Evolutionary conservation across 345 rosid genomes (phyloP).

Genomic region (Syzygium aqueum): DNA sequence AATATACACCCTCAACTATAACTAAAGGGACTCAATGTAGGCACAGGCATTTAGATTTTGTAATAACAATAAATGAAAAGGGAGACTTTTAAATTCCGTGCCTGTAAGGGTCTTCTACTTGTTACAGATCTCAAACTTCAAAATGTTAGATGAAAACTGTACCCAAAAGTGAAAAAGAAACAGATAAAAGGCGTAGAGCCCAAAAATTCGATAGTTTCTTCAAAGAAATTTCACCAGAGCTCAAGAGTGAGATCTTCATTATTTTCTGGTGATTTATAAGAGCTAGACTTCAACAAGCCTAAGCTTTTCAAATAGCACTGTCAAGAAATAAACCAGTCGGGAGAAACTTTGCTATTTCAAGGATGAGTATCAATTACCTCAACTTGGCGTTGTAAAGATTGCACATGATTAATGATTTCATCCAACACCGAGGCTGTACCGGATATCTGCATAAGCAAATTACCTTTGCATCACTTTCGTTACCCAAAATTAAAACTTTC

Average conservation of each 20-base stretch:
- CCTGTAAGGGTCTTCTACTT: background rate
- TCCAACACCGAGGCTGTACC: slow-evolving; percentile 93
- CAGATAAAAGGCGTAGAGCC: background rate
- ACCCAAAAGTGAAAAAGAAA: background rate
- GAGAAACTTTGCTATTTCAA: slow-evolving; percentile 1
- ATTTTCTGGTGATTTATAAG: background rate
- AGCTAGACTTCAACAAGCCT: background rate
- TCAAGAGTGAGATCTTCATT: background rate
- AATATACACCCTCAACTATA: background rate
- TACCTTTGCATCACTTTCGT: slow-evolving; percentile 4
- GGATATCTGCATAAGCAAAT: slow-evolving; percentile 57
- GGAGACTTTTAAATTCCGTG: background rate
- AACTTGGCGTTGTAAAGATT: slow-evolving; percentile 85
- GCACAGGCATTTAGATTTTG: background rate
- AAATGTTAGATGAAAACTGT: background rate
- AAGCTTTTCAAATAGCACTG: background rate
- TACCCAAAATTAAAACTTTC: background rate
- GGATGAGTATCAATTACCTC: slow-evolving; percentile 45
- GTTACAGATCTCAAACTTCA: background rate
- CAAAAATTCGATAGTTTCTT: background rate
- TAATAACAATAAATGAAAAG: background rate
- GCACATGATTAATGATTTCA: slow-evolving; percentile 96
- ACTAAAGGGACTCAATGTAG: background rate
- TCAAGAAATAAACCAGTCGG: background rate
- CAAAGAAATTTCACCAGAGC: background rate